These are phyloP conservation scores for Chaetomiaceae sp. DNA, from an alignment of 2,329 filamentous ascomycete species.

Conservation along the genomic window DNA sequence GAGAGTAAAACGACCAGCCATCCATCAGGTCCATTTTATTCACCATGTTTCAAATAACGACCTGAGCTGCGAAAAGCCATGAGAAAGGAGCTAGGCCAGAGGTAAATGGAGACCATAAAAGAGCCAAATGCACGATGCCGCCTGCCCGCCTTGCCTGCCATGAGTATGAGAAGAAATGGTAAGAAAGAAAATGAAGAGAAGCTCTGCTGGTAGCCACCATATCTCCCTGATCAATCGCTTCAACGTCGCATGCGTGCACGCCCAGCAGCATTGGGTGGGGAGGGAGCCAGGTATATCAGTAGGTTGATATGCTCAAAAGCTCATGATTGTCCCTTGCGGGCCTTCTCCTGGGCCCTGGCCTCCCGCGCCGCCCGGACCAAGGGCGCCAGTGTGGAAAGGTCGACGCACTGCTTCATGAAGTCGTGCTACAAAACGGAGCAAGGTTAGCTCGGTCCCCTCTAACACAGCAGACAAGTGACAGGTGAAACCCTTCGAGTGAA, in stretches of 20 bases:
- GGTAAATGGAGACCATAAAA: neutral
- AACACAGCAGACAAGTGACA: constrained; percentile 7
- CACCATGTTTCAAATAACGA: neutral
- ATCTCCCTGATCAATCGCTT: neutral
- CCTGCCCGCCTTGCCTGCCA: constrained; percentile 2
- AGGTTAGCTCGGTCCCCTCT: constrained; percentile 20
- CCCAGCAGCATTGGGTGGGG: neutral
- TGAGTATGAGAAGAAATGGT: neutral
- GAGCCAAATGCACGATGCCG: constrained; percentile 3
- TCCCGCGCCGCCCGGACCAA: constrained; percentile 81
- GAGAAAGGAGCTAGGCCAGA: neutral
- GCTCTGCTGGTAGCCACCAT: neutral
- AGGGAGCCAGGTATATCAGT: neutral
- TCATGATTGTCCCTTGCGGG: constrained; percentile 54
- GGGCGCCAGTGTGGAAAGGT: constrained; percentile 73
- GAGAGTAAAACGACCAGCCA: neutral
- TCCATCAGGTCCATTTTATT: neutral
- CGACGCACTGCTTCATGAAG: constrained; percentile 73
- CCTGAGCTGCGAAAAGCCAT: neutral
- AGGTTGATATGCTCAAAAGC: neutral
- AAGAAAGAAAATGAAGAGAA: neutral
- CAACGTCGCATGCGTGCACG: neutral
- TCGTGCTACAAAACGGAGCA: constrained; percentile 54
- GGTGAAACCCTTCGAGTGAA: neutral
- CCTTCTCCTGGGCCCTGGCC: constrained; percentile 81